Evolutionary conservation across 2,329 filamentous ascomycete genomes (phyloP), one percentile per base, ranked within the genome.

Genomic region (Penicillium sp.): DNA sequence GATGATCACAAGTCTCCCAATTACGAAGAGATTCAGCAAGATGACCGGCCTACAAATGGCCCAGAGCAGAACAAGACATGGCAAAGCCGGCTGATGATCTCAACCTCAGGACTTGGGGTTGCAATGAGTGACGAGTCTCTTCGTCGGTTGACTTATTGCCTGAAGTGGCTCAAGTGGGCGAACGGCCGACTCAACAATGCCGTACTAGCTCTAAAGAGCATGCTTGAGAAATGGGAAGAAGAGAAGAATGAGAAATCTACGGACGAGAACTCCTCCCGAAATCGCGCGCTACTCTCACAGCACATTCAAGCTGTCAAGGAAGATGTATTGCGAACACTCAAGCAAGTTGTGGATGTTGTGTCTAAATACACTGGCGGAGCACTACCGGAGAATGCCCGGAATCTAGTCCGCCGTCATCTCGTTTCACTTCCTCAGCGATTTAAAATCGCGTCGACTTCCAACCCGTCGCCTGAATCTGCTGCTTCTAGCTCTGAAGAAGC

Each of bases 341-440:
- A 92, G 63, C 85, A 87, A 54, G 90, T 92, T 28, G 89, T 96
- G 40, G 85, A 89, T 60, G 87, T 89, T 5, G 90, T 99, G 0
- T 95, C 90, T 56, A 90, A 87, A 63, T 96, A 96, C 65, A 89
- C 92, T 0, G 92, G 92, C n/a, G 90, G 91, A 40, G 90, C 92
- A 0, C 78, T 99, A 2, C 93, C 94, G 0, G 90, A 94, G 55
- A 96, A 97, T 63, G 93, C 93, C 0, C 81, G 88, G 33, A 81
- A 87, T 23, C 82, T 97, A 16, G 93, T 99, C 12, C 86, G 90
- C 59, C 83, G 86, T 12, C 91, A 96, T 69, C 81, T 97, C 5
- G 89, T 90, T 28, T 92, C 88, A 49, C 80, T 97, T 1, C 93
- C 93, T 0, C 86, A 90, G 67, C 83, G 91, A 26, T 96, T 93